Base-by-base conservation (phyloP, 495 filamentous ascomycete species). In the Niebla homalea region DNA sequence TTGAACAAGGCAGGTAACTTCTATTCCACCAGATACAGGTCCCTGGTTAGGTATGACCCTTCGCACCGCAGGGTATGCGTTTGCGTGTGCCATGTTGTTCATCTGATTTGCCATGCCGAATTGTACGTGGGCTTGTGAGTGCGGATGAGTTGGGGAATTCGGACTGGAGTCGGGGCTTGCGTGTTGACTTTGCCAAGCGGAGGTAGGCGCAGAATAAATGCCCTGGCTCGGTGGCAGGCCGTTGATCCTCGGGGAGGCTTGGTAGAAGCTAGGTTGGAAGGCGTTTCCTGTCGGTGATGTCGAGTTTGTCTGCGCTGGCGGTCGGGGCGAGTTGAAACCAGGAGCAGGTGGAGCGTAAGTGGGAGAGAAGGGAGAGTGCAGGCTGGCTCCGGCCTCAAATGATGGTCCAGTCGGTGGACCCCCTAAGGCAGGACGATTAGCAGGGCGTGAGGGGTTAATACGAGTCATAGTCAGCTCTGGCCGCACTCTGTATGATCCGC, bases 21-120 rank as follows among this genome's bases (percentile, higher is more conserved):
- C 89, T 29, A 85, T 84, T 12, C 88, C 87, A 50, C 90, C 90
- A 21, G 73, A 73, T 38, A 80, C 80, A 10, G 88, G 84, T 11
- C 89, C 90, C 62, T 93, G 84, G 32, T 72, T 70, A 1, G 89
- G 89, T 36, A 90, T 83, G 41, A 94, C 64, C 60, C 87, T 89
- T 58, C 80, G 76, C 19, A 88, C 86, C 32, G 77, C 74, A 11
- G 84, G 77, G 15, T 70, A 67, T 21, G 57, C 58, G 32, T 59
- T 56, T 12, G 62, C 55, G 55, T 65, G 67, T 21, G 64, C 42
- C 3, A 42, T 54, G 12, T 60, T 45, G 23, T 68, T 58, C 18
- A 68, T 54, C n/a, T 60, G 56, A 47, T 67, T 67, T 1, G 74
- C 20, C 22, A 58, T 50, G 46, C 61, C 61, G 3, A 60, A 52